A percentile compares a stretch with the other conserved stretches of the same genome.
phyloP scores from a whole-genome alignment of 345 rosid genomes.

The Carallia brachiata region DNA sequence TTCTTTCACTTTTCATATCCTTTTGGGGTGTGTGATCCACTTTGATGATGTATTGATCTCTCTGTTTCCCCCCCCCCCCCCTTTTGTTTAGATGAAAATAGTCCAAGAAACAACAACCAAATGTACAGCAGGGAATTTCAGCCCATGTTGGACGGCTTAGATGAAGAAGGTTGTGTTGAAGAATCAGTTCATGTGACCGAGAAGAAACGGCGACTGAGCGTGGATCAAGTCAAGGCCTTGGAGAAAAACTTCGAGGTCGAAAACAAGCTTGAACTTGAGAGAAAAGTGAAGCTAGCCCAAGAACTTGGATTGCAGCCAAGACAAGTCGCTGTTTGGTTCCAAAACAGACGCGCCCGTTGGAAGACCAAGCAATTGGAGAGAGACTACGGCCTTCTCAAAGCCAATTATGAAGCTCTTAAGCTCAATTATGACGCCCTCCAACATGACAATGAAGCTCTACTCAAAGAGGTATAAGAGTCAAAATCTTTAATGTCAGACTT shows the following conservation, averaged over 20 bases:
- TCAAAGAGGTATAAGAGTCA: conserved; percentile 57
- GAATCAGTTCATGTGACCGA: conserved; percentile 60
- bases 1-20: background rate
- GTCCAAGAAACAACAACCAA: conserved; percentile 47
- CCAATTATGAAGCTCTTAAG: conserved; percentile 59
- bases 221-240: conserved; percentile 80
- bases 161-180: conserved; percentile 74
- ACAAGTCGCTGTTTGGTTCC: conserved; percentile 92
- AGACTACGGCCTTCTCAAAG: conserved; percentile 61
- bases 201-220: conserved; percentile 76
- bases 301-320: conserved; percentile 84
- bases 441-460: conserved; percentile 71
- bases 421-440: conserved; percentile 55
- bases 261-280: conserved; percentile 82
- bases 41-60: too few species aligned
- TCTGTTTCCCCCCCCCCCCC: background rate
- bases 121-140: conserved; percentile 61
- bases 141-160: conserved; percentile 74
- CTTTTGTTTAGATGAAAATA: conserved; percentile 52
- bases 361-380: conserved; percentile 78
- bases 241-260: conserved; percentile 85
- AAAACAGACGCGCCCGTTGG: conserved; percentile 88
- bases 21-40: background rate
- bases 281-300: conserved; percentile 76
- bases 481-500: background rate